Base-by-base conservation (phyloP, 768 basidiomycete species). In the Rhodotorula graminis region DNA sequence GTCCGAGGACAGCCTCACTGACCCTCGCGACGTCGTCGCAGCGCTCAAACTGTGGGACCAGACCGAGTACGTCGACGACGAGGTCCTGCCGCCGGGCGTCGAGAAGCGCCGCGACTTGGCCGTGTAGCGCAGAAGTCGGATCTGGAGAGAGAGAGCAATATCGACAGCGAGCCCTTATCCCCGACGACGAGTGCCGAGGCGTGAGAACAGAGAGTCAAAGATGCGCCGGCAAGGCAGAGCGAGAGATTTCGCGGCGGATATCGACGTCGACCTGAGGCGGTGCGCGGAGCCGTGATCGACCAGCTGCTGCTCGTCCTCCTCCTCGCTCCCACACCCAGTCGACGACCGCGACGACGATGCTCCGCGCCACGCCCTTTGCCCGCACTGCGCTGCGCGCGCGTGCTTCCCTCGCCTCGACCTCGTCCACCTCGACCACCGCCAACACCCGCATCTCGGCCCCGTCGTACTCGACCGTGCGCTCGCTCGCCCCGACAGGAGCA, bases 11-110 rank as follows among this genome's bases (percentile, higher is more conserved):
- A 7, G 25, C 27, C 0, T 0, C 6, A 0, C 29, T 47, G 42
- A 18, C 21, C n/a, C 53, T 25, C 21, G n/a, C 23, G 33, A 7
- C 57, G 0, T 52, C 15, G 23, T 40, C 44, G 42, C 57, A 62
- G 66, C 61, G 7, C 65, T 76, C 61, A 72, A 70, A 47, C 49
- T 76, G 40, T 72, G 64, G 21, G 74, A 76, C 49, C 50, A 67
- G 52, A 70, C 61, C 0, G 71, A 72, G 44, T 76, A 57, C 21
- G 65, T 62, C 19, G 74, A 66, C 27, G 70, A 75, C 55, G 70
- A 66, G 11, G 53, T 55, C 2, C 53, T 55, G 12, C 53, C 53
- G 27, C 53, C 53, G 14, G 53, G 53, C 27, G 53, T 55, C 27
- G 14, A n/a, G n/a, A 55, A 29, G 53, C n/a, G 29, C 9, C n/a